Percentiles rank a stretch among this genome's conserved stretches.
These are phyloP conservation scores for Nicotiana rustica DNA, from an alignment of 305 asterid species.

Conservation along the genomic window DNA sequence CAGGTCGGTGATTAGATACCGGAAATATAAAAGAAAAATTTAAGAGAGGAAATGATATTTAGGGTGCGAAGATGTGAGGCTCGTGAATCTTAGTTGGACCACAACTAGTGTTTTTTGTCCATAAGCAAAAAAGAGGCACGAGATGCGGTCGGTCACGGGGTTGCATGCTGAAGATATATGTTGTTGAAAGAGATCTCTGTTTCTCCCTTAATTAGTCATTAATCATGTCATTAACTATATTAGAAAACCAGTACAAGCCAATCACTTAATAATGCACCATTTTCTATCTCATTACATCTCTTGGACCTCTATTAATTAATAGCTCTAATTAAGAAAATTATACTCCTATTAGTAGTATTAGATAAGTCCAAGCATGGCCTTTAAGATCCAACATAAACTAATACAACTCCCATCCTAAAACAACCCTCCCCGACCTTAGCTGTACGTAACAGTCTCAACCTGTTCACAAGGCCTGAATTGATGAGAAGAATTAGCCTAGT, in stretches of 20 bases:
- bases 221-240: slow-evolving; percentile 5
- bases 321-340: neutral
- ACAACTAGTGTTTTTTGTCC: slow-evolving; percentile 44
- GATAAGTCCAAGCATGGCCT: neutral
- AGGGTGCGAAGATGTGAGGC: slow-evolving; percentile 24
- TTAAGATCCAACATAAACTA: neutral
- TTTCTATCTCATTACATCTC: neutral
- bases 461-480: too few relatives aligned
- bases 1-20: too few relatives aligned
- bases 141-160: slow-evolving; percentile 74
- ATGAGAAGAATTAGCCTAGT: too few relatives aligned
- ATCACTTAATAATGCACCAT: neutral
- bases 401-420: too few relatives aligned
- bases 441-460: too few relatives aligned
- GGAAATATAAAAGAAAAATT: neutral
- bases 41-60: neutral
- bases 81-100: slow-evolving; percentile 39
- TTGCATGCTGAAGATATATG: neutral
- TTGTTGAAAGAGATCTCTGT: neutral
- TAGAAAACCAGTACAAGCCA: neutral
- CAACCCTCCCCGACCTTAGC: too few relatives aligned
- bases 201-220: neutral
- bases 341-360: neutral
- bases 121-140: slow-evolving; percentile 42
- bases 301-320: neutral